Evolutionary conservation across 2,329 filamentous ascomycete species (phyloP).

Genomic region (Monosporascus sp.): DNA sequence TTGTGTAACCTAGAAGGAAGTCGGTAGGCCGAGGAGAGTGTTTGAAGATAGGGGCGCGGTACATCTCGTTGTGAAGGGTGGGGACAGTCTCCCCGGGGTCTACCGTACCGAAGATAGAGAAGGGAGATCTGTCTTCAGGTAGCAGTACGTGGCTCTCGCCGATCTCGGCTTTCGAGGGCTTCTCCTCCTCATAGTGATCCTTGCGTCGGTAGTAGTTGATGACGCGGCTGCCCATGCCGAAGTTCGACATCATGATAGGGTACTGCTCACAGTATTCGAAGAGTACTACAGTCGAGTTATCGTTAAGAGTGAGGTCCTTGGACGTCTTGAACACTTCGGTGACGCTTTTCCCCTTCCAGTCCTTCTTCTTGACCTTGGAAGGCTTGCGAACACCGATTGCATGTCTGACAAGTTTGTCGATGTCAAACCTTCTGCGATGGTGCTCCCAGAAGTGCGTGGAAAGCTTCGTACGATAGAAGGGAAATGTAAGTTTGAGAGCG

Average conservation of each 20-base stretch:
- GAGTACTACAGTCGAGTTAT: slow-evolving; percentile 83
- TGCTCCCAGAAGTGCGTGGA: slow-evolving; percentile 65
- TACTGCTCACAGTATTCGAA: slow-evolving; percentile 96
- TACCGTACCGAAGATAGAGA: slow-evolving; percentile 90
- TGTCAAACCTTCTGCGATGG: slow-evolving; percentile 63
- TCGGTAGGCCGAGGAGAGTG: slow-evolving; percentile 75
- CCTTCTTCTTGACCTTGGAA: slow-evolving; percentile 72
- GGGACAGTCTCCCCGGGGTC: slow-evolving; percentile 86
- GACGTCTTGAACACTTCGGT: slow-evolving; percentile 75
- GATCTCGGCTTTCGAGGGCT: slow-evolving; percentile 74
- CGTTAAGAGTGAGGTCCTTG: slow-evolving; percentile 77
- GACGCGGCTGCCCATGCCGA: slow-evolving; percentile 93
- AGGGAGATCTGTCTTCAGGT: slow-evolving; percentile 92
- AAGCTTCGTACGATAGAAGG: slow-evolving; percentile 89
- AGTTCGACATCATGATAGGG: slow-evolving; percentile 87
- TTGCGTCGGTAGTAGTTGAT: slow-evolving; percentile 96
- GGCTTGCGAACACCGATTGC: slow-evolving; percentile 40
- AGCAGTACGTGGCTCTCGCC: slow-evolving; percentile 85
- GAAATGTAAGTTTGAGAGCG: slow-evolving; percentile 85
- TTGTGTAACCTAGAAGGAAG: slow-evolving; percentile 80
- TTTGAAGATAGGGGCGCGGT: slow-evolving; percentile 86
- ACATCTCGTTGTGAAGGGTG: slow-evolving; percentile 93
- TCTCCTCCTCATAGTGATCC: slow-evolving; percentile 67
- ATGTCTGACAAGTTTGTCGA: slow-evolving; percentile 47
- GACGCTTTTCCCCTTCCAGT: slow-evolving; percentile 72